Conservation (phyloP, 768 basidiomycete species). For the Collybia sordida region DNA sequence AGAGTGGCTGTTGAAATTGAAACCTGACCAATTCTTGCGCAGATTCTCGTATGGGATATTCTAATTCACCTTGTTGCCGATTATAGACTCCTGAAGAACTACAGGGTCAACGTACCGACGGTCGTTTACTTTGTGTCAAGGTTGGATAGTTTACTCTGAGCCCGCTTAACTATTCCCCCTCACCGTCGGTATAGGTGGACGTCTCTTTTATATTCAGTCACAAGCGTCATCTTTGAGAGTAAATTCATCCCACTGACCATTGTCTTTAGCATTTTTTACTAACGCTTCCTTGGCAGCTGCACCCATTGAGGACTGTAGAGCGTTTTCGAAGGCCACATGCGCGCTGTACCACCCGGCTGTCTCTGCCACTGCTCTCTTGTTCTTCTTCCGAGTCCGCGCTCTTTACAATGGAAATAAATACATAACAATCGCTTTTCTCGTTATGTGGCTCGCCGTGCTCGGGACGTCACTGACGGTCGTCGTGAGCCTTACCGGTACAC, state of each 20-base stretch:
- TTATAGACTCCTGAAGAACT: constrained; percentile 18
- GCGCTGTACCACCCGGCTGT: constrained; percentile 21
- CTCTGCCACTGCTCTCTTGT: constrained; percentile 24
- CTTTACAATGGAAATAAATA: constrained; percentile 23
- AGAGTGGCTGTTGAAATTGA: too few species aligned
- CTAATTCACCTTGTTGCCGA: constrained; percentile 25
- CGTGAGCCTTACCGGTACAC: constrained; percentile 16
- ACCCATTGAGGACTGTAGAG: constrained; percentile 21
- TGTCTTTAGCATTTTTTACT: too few species aligned
- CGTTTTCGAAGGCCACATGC: constrained; percentile 17
- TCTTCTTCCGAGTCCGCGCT: constrained; percentile 31
- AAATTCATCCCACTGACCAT: too few species aligned
- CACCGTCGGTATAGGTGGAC: constrained; percentile 10
- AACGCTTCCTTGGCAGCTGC: constrained; percentile 4
- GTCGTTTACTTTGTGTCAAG: constrained; percentile 30
- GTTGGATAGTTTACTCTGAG: constrained; percentile 9
- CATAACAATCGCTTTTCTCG: constrained; percentile 21
- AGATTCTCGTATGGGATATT: constrained; percentile 33
- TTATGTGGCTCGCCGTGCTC: constrained; percentile 27
- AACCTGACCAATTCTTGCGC: too few species aligned
- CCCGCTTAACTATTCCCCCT: neutral
- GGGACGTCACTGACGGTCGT: constrained; percentile 23
- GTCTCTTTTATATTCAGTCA: constrained; percentile 19
- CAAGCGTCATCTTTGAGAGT: constrained; percentile 24
- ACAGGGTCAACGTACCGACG: constrained; percentile 16